Conservation (phyloP, 2,329 filamentous ascomycete genomes). For the Arthrobotrys sphaeroides region DNA sequence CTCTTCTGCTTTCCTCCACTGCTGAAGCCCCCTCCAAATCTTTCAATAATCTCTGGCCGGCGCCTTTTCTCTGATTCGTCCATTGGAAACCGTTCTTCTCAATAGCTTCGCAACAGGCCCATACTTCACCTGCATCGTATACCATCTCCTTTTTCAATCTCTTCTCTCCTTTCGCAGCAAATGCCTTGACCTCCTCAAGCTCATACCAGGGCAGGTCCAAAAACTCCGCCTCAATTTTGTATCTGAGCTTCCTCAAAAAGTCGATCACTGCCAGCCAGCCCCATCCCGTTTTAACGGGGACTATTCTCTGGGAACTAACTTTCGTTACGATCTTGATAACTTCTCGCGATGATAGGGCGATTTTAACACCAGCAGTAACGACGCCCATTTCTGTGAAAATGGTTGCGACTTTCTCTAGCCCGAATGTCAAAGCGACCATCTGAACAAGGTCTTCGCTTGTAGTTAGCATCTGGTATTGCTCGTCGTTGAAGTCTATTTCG, state of each 20-base stretch:
- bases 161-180: slow-evolving; percentile 31
- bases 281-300: slow-evolving; percentile 29
- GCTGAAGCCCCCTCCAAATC: slow-evolving; percentile 17
- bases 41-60: slow-evolving; percentile 11
- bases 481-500: slow-evolving; percentile 24
- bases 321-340: slow-evolving; percentile 7
- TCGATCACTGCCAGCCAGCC: slow-evolving; percentile 37
- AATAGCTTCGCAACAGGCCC: background rate
- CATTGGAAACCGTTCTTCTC: slow-evolving; percentile 32
- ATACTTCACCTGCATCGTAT: slow-evolving; percentile 29
- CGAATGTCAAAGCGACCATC: slow-evolving; percentile 45
- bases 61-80: background rate
- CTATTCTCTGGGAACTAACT: background rate
- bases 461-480: slow-evolving; percentile 14
- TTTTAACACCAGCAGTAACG: slow-evolving; percentile 24
- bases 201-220: slow-evolving; percentile 34
- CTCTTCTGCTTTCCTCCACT: slow-evolving; percentile 28
- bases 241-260: slow-evolving; percentile 24
- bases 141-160: slow-evolving; percentile 20
- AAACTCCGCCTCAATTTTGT: slow-evolving; percentile 34
- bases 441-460: slow-evolving; percentile 27
- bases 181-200: slow-evolving; percentile 20
- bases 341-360: slow-evolving; percentile 25
- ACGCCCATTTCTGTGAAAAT: slow-evolving; percentile 42
- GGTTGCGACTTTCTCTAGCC: slow-evolving; percentile 28